A percentile compares a stretch with the other conserved stretches of the same genome.
Conservation (phyloP, 257 asterid species). For the Plantago ovata region DNA sequence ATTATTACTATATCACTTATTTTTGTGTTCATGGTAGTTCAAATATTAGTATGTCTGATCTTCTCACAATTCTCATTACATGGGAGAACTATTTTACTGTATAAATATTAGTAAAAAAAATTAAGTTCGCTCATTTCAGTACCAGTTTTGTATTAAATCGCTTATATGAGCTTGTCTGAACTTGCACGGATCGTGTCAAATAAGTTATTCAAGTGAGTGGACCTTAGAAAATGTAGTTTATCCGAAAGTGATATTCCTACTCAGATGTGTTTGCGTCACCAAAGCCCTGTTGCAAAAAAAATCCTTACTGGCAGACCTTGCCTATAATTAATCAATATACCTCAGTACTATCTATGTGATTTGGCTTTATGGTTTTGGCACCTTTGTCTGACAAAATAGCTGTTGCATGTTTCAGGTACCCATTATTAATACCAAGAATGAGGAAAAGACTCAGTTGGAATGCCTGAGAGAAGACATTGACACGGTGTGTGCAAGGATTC, state of each 20-base stretch:
- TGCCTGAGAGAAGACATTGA: constrained; percentile 71
- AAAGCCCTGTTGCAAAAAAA: no score
- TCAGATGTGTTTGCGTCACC: constrained; percentile 3
- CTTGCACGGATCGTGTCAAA: constrained; percentile 9
- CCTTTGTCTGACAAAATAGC: constrained; percentile 2
- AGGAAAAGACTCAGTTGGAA: constrained; percentile 72
- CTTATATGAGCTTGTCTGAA: constrained; percentile 6
- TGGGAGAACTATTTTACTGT: not conserved
- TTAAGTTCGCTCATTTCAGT: not conserved
- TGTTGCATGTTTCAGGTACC: constrained; percentile 58
- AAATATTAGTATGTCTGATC: not conserved
- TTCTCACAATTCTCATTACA: not conserved
- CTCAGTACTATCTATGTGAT: not conserved
- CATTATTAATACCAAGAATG: constrained; percentile 55
- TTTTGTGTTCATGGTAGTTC: not conserved
- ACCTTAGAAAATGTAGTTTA: no score
- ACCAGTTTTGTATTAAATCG: not conserved
- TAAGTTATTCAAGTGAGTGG: not conserved
- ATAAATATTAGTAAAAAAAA: not conserved
- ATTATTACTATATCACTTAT: no score
- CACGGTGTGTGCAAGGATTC: constrained; percentile 37
- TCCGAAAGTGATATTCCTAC: constrained; percentile 1
- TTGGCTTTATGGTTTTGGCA: constrained; percentile 3
- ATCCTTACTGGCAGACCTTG: no score
- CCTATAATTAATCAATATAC: not conserved